Base-by-base conservation (phyloP, 2,329 filamentous ascomycete species). In the Didymella keratinophila region DNA sequence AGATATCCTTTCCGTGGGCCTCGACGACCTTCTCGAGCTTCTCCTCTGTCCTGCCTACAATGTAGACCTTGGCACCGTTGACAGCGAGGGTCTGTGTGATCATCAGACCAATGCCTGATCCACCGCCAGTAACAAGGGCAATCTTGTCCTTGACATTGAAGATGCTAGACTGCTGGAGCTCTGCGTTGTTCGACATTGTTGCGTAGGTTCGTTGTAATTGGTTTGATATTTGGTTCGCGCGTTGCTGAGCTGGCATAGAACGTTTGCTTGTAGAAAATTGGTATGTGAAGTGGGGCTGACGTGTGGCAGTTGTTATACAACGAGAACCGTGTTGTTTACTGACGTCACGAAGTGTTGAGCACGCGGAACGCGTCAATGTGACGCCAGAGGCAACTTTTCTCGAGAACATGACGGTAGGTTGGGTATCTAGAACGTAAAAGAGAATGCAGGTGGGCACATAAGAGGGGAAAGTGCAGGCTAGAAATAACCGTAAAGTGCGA, bases 51-150 rank as follows among this genome's bases (percentile, higher is more conserved):
- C 80, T 76, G 39, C 81, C 80, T 20, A 78, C 75, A 61, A 82
- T 81, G 68, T 83, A 82, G 23, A 82, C 80, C 66, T 82, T 82
- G 2, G 74, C 75, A 10, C 77, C 76, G 55, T 82, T 82, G 44
- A 81, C 79, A 11, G 80, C 77, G 39, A 82, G 78, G 1, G 79
- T 77, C 64, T 82, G 80, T 18, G 76, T 77, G 39, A 76, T 71
- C 80, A 82, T 82, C 56, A 82, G 63, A 21, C 80, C 80, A 58
- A 82, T 82, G 12, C 80, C 80, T 7, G 74, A 77, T 36, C 80
- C 80, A 50, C 79, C 80, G 34, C 80, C 80, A 2, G 78, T 79
- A 10, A 60, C 73, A 18, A 81, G 66, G 10, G 78, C 79, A 7
- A 76, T 71, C 58, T 75, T 76, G 66, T 69, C 70, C 59, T 78